A percentile compares a stretch with the other conserved stretches of the same genome.
These are phyloP conservation scores for Pontederia crassipes DNA, from an alignment of 176 grass and related monocot species.

Conservation along the genomic window DNA sequence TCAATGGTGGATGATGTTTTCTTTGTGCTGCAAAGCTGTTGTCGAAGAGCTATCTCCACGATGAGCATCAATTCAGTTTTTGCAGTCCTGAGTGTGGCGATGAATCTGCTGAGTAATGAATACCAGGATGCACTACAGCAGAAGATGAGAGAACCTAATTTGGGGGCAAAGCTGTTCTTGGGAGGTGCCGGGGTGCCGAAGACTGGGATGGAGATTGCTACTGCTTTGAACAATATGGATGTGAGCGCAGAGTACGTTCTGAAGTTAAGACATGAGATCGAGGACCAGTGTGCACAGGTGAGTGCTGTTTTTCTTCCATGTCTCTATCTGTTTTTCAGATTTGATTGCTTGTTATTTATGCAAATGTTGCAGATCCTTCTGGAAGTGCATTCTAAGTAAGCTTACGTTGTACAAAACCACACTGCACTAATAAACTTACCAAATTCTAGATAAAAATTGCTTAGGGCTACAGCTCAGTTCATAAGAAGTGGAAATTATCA, in stretches of 20 bases:
- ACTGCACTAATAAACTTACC: not conserved
- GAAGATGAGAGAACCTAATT: constrained; percentile 71
- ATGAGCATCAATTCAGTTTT: constrained; percentile 80
- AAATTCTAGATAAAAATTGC: too few relatives aligned
- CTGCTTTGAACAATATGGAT: constrained; percentile 84
- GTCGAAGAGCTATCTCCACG: constrained; percentile 64
- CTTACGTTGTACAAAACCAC: not conserved
- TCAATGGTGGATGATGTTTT: constrained; percentile 95
- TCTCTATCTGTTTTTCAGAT: not conserved
- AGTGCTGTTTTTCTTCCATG: constrained; percentile 7
- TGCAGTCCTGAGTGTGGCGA: constrained; percentile 62
- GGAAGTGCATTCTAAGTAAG: not conserved
- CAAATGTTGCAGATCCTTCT: not conserved
- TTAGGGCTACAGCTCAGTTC: too few relatives aligned
- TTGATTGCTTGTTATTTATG: not conserved
- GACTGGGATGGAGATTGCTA: constrained; percentile 73
- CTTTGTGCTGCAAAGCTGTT: constrained; percentile 83
- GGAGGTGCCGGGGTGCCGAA: constrained; percentile 81
- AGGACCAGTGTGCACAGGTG: constrained; percentile 66
- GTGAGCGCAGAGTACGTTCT: constrained; percentile 87
- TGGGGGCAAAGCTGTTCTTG: constrained; percentile 80
- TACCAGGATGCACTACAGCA: constrained; percentile 87
- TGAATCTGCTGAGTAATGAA: constrained; percentile 67
- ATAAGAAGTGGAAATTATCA: too few relatives aligned
- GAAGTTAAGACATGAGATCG: constrained; percentile 84